These are phyloP conservation scores for Pseudocercospora ulei DNA, from an alignment of 2,329 filamentous ascomycete genomes.

Conservation along the genomic window DNA sequence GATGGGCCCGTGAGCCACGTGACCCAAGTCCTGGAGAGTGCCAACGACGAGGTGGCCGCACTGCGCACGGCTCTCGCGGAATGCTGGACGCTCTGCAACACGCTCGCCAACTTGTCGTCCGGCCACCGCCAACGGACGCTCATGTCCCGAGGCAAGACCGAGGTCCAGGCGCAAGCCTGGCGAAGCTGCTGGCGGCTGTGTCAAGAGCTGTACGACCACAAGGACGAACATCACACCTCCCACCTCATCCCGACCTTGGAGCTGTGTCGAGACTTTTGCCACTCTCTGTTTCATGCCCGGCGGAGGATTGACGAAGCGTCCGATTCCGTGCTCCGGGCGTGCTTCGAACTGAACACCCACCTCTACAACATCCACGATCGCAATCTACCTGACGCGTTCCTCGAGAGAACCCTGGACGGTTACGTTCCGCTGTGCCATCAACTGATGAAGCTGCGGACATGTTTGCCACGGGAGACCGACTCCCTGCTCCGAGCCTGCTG, in stretches of 20 bases:
- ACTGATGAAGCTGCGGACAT: constrained; percentile 85
- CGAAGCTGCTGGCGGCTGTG: constrained; percentile 89
- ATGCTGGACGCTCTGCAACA: constrained; percentile 92
- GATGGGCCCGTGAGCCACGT: constrained; percentile 42
- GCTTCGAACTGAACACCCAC: constrained; percentile 91
- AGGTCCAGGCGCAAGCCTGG: constrained; percentile 81
- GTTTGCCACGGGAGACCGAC: constrained; percentile 71
- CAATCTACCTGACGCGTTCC: constrained; percentile 72
- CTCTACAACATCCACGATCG: constrained; percentile 86
- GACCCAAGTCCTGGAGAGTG: constrained; percentile 44
- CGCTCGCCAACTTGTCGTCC: constrained; percentile 72
- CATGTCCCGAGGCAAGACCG: constrained; percentile 60
- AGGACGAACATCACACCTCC: constrained; percentile 58
- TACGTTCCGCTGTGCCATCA: constrained; percentile 90
- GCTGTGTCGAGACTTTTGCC: constrained; percentile 83
- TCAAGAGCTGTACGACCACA: constrained; percentile 74
- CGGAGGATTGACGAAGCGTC: constrained; percentile 65
- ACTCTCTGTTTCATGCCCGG: constrained; percentile 78
- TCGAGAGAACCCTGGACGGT: constrained; percentile 83
- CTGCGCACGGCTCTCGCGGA: constrained; percentile 70
- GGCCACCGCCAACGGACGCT: constrained; percentile 73
- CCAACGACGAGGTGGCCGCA: constrained; percentile 55
- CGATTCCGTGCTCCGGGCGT: constrained; percentile 81
- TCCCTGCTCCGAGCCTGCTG: constrained; percentile 77
- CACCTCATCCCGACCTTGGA: constrained; percentile 69